phyloP scores from a whole-genome alignment of 768 basidiomycete genomes.

The Rhodotorula taiwanensis region DNA sequence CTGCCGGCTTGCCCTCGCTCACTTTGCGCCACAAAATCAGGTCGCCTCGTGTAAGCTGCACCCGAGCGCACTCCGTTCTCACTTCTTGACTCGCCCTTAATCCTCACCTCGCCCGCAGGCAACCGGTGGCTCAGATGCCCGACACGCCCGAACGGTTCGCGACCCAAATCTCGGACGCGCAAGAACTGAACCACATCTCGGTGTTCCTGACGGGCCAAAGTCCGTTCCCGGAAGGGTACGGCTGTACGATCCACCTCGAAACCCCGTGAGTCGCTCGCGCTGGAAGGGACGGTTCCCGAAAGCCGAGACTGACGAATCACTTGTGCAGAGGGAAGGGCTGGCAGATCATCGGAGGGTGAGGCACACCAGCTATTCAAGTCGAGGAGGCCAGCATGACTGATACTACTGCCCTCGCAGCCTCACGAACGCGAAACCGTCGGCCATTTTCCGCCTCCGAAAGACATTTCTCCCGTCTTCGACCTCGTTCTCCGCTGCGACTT shows the following conservation, averaged over 20 bases:
- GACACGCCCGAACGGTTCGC: slow-evolving; percentile 53
- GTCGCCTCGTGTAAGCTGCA: slow-evolving; percentile 16
- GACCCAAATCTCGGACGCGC: slow-evolving; percentile 65
- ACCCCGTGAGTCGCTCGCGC: slow-evolving; percentile 9
- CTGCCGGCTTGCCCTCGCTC: no score
- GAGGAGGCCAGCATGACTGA: fast-evolving
- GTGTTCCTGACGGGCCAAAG: slow-evolving; percentile 70
- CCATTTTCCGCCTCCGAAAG: slow-evolving; percentile 35
- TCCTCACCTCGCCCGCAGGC: background rate
- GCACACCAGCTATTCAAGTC: fast-evolving
- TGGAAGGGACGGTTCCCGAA: no score
- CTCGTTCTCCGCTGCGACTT: slow-evolving; percentile 40
- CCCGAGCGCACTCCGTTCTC: background rate
- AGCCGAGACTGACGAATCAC: no score
- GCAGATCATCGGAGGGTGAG: slow-evolving; percentile 72
- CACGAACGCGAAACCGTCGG: slow-evolving; percentile 37
- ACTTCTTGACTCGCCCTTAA: background rate
- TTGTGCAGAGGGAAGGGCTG: slow-evolving; percentile 76
- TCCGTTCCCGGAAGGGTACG: slow-evolving; percentile 30
- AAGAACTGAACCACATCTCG: slow-evolving; percentile 72
- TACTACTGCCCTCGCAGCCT: slow-evolving; percentile 51
- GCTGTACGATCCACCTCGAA: slow-evolving; percentile 27
- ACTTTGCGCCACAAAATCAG: no score
- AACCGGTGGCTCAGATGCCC: slow-evolving; percentile 15
- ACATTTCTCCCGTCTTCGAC: slow-evolving; percentile 47